Evolutionary conservation across 2,329 filamentous ascomycete genomes (phyloP).

Genomic region (Thelonectria blattea): DNA sequence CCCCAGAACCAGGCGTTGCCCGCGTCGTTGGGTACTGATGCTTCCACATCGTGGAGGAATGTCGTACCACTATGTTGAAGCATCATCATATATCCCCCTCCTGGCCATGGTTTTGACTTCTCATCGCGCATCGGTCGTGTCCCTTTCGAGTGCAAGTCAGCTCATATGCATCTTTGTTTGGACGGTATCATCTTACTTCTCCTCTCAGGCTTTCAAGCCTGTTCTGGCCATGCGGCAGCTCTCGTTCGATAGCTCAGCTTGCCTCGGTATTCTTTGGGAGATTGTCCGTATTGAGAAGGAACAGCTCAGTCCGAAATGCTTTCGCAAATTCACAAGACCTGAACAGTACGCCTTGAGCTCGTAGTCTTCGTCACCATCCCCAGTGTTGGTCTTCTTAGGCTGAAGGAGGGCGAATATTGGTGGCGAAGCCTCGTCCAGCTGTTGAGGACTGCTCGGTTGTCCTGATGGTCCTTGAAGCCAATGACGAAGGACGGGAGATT

Average conservation of each 20-base stretch:
- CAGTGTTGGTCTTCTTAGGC: background rate
- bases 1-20: background rate
- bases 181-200: background rate
- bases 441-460: background rate
- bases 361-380: background rate
- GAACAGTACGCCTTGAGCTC: constrained; percentile 5
- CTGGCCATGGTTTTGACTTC: background rate
- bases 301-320: constrained; percentile 16
- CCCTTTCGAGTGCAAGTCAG: background rate
- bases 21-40: background rate
- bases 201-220: background rate
- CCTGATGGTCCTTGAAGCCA: background rate
- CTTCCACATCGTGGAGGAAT: background rate
- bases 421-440: constrained; percentile 1
- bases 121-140: background rate
- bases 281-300: background rate
- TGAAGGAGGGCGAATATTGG: constrained; percentile 11
- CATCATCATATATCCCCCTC: background rate
- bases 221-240: background rate
- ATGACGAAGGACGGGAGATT: constrained; percentile 21
- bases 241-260: background rate
- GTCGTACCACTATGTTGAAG: background rate
- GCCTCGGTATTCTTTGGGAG: background rate
- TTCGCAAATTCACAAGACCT: constrained; percentile 8
- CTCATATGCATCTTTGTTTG: background rate